A percentile compares a stretch with the other conserved stretches of the same genome.
Conservation (phyloP, 768 basidiomycete species). For the Phanerochaete carnosa region DNA sequence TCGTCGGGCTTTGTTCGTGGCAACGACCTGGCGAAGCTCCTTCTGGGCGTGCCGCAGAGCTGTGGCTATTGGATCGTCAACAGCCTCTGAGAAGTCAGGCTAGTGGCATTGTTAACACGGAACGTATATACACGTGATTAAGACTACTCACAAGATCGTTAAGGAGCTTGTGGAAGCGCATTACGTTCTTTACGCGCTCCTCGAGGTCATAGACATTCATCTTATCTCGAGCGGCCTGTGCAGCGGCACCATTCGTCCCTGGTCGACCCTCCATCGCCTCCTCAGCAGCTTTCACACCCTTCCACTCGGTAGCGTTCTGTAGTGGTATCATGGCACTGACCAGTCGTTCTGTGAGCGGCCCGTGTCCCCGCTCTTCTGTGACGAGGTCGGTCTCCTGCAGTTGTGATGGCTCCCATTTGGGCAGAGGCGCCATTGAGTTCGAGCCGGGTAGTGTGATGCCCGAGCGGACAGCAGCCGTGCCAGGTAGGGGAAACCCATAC, state of each 20-base stretch:
- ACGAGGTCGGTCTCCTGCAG: conserved; percentile 67
- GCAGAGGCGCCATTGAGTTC: conserved; percentile 46
- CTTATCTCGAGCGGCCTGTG: conserved; percentile 73
- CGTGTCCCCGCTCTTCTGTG: conserved; percentile 78
- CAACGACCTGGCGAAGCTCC: conserved; percentile 71
- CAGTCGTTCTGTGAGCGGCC: conserved; percentile 83
- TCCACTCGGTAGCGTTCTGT: conserved; percentile 59
- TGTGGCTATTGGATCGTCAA: conserved; percentile 93
- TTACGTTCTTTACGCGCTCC: conserved; percentile 67
- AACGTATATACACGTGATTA: conserved; percentile 8
- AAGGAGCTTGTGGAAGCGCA: conserved; percentile 72
- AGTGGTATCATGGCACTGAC: conserved; percentile 72
- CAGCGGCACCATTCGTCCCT: conserved; percentile 63
- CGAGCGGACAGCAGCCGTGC: conserved; percentile 36
- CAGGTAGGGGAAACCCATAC: conserved; percentile 40
- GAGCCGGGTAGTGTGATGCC: conserved; percentile 27
- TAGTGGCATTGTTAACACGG: conserved; percentile 28
- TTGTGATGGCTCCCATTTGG: conserved; percentile 83
- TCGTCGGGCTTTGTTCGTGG: conserved; percentile 83
- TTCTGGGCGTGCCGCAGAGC: conserved; percentile 86
- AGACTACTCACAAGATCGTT: conserved; percentile 58
- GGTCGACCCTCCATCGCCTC: conserved; percentile 84
- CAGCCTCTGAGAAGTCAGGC: conserved; percentile 74
- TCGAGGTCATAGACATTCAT: conserved; percentile 80
- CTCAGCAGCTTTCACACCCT: conserved; percentile 79